phyloP scores from a whole-genome alignment of 306 rosid species.

The Gillenia trifoliata region DNA sequence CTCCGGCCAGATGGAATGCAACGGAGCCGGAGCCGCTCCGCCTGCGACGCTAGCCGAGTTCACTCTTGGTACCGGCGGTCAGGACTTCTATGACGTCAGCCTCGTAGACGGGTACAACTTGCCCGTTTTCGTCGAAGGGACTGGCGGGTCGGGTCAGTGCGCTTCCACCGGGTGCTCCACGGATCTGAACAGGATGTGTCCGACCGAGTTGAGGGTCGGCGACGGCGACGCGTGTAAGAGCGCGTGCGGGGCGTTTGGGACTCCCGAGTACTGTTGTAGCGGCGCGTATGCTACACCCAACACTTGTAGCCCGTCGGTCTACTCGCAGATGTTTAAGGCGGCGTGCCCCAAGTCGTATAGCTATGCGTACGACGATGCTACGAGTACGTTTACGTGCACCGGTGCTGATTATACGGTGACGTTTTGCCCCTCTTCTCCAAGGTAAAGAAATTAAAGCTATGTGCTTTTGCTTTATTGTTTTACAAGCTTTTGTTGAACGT shows the following conservation, averaged over 20 bases:
- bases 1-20: conserved; percentile 68
- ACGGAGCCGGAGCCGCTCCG: conserved; percentile 90
- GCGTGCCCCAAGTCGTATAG: conserved; percentile 59
- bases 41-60: conserved; percentile 91
- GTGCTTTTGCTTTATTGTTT: background rate
- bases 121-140: conserved; percentile 75
- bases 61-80: conserved; percentile 82
- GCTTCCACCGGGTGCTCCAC: conserved; percentile 73
- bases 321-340: conserved; percentile 59
- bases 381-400: conserved; percentile 52
- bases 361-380: conserved; percentile 57
- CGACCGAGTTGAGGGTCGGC: conserved; percentile 58
- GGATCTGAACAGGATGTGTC: conserved; percentile 79
- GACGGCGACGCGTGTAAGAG: conserved; percentile 87
- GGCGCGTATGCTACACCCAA: conserved; percentile 50
- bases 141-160: conserved; percentile 77
- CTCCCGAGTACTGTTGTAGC: conserved; percentile 75
- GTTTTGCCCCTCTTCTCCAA: conserved; percentile 58
- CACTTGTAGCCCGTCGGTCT: conserved; percentile 50
- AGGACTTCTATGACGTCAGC: conserved; percentile 90
- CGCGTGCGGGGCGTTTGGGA: conserved; percentile 95
- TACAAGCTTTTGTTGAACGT: background rate
- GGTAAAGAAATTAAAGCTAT: conserved; percentile 23
- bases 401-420: conserved; percentile 62
- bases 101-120: conserved; percentile 94